Evolutionary conservation across 164 flowering plant species (phyloP).

Genomic region (Vitis rotundifolia): DNA sequence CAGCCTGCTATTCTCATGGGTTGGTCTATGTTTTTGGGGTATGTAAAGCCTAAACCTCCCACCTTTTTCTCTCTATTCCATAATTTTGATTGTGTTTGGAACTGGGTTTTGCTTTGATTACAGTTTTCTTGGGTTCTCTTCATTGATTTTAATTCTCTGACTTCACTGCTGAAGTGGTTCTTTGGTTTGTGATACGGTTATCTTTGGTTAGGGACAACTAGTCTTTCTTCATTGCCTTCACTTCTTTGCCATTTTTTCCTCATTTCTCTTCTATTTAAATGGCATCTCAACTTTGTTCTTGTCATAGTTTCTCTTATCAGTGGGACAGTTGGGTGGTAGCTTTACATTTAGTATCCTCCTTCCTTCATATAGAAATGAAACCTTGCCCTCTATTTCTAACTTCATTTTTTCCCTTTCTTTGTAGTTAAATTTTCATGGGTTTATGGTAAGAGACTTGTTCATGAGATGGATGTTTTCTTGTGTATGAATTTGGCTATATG

Average conservation of each 20-base stretch:
- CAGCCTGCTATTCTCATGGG: conserved; percentile 75
- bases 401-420: not conserved
- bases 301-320: conserved; percentile 7
- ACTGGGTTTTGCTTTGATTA: not conserved
- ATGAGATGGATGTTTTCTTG: too few species aligned
- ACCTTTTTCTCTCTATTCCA: not conserved
- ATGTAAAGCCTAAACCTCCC: conserved; percentile 15
- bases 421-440: not conserved
- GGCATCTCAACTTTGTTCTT: not conserved
- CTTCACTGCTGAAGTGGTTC: not conserved
- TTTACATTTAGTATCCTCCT: not conserved
- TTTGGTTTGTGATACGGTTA: conserved; percentile 2
- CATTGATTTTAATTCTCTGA: not conserved
- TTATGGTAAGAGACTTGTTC: too few species aligned
- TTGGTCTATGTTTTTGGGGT: conserved; percentile 86
- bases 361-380: conserved; percentile 11
- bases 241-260: conserved; percentile 7
- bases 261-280: conserved; percentile 9
- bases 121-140: conserved; percentile 2
- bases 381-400: not conserved
- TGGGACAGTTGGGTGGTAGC: conserved; percentile 1
- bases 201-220: conserved; percentile 14
- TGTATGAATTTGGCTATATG: too few species aligned
- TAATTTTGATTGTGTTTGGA: not conserved
- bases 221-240: conserved; percentile 20